phyloP scores from a whole-genome alignment of 2,329 filamentous ascomycete genomes.

The Alternaria conjuncta region DNA sequence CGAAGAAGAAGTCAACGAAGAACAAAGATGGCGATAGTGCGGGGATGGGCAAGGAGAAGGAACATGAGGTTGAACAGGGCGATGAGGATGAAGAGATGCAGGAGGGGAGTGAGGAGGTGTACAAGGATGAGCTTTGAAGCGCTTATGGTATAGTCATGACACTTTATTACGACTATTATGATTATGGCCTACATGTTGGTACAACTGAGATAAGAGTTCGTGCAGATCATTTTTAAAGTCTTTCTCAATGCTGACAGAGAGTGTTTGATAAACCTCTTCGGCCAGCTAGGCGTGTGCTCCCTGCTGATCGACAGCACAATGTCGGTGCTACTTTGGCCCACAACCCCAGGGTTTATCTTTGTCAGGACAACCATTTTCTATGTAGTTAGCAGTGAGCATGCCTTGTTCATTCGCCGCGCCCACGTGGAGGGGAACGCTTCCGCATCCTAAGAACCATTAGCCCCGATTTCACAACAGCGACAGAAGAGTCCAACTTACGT shows the following conservation, averaged over 20 bases:
- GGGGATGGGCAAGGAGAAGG: slow-evolving; percentile 50
- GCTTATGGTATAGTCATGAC: not conserved
- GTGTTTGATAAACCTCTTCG: not conserved
- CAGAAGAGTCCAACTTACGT: not conserved
- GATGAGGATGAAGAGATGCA: slow-evolving; percentile 31
- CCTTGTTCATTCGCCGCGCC: not conserved
- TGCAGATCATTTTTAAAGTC: not conserved
- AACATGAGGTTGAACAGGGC: slow-evolving; percentile 32
- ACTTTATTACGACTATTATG: not conserved
- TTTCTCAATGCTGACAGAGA: not conserved
- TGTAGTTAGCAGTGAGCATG: not conserved
- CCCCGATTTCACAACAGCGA: too few species aligned
- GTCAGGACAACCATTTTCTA: not conserved
- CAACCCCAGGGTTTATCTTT: not conserved
- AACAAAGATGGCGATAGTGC: slow-evolving; percentile 36
- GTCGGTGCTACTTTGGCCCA: too few species aligned
- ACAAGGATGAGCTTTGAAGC: slow-evolving; percentile 47
- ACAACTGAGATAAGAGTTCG: not conserved
- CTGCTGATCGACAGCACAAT: too few species aligned
- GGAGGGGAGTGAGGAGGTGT: slow-evolving; percentile 50
- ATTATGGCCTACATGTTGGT: not conserved
- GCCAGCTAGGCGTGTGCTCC: not conserved
- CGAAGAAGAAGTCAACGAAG: slow-evolving; percentile 26
- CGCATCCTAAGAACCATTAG: not conserved
- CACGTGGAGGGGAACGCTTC: not conserved